Percentiles rank a stretch among this genome's conserved stretches.
These are phyloP conservation scores for Penicillium soppii DNA, from an alignment of 495 filamentous ascomycete genomes.

Conservation along the genomic window DNA sequence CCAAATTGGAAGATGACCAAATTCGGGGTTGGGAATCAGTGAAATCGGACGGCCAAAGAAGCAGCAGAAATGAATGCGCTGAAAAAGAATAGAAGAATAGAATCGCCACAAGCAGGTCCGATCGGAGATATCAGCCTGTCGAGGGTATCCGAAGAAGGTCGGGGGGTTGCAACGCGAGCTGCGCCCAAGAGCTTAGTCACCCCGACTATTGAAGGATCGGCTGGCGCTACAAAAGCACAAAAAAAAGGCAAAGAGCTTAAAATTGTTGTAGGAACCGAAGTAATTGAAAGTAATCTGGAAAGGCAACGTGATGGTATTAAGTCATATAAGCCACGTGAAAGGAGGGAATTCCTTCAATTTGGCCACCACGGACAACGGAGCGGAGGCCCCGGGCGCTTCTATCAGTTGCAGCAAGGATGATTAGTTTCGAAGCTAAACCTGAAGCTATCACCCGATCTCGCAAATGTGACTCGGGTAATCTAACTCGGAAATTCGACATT, in stretches of 20 bases:
- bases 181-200: conserved; percentile 6
- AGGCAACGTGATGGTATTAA: neutral
- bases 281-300: neutral
- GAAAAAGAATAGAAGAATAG: neutral
- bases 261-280: neutral
- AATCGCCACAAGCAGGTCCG: conserved; percentile 6
- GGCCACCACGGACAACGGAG: conserved; percentile 7
- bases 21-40: neutral
- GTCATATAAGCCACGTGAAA: neutral
- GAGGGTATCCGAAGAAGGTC: neutral
- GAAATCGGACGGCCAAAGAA: neutral
- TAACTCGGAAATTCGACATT: neutral
- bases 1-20: conserved; percentile 1
- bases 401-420: neutral
- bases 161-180: conserved; percentile 1
- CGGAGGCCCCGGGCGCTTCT: conserved; percentile 3
- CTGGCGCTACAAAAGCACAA: conserved; percentile 1
- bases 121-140: conserved; percentile 7
- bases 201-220: neutral
- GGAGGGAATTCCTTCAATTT: conserved; percentile 1
- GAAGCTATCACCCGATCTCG: conserved; percentile 6
- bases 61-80: neutral
- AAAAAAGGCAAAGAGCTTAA: neutral
- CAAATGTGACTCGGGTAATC: conserved; percentile 1
- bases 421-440: conserved; percentile 7